Evolutionary conservation across 2,329 filamentous ascomycete genomes (phyloP).

Genomic region (Fusarium nanum): DNA sequence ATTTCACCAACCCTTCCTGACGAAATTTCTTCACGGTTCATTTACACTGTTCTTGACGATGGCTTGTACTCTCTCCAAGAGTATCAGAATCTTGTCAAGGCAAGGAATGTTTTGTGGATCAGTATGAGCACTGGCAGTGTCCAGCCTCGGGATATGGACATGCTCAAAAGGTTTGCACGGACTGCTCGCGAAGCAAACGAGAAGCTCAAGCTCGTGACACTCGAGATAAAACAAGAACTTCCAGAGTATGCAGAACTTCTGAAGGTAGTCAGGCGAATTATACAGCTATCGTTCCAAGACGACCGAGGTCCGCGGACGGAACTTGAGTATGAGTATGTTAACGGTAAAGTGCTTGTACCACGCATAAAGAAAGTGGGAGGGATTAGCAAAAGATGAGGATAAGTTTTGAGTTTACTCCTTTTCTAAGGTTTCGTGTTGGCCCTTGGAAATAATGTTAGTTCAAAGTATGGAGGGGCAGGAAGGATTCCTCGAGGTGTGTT

Average conservation of each 20-base stretch:
- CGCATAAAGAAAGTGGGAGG: not conserved
- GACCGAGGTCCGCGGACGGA: slow-evolving; percentile 2
- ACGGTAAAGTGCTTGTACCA: slow-evolving; percentile 6
- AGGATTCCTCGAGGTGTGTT: not conserved
- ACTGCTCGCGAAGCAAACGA: not conserved
- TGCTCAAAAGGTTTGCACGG: not conserved
- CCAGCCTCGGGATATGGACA: not conserved
- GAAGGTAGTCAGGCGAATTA: slow-evolving; percentile 5
- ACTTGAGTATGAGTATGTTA: slow-evolving; percentile 21
- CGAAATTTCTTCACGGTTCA: not conserved
- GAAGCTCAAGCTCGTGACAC: not conserved
- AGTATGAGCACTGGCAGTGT: not conserved
- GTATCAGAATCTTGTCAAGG: accelerated
- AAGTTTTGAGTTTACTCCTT: accelerated
- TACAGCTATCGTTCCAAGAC: slow-evolving; percentile 14
- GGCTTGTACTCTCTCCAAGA: accelerated
- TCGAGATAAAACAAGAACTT: not conserved
- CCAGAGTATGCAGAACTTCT: not conserved
- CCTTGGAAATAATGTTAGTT: not conserved
- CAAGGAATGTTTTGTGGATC: slow-evolving; percentile 2
- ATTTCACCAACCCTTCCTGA: not conserved
- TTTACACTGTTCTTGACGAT: slow-evolving; percentile 21
- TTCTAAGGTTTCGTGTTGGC: not conserved
- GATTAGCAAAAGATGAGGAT: not conserved
- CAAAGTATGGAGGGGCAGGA: not conserved